Percentiles rank a stretch among this genome's conserved stretches.
phyloP scores from a whole-genome alignment of 2,329 filamentous ascomycete genomes.

The Beauveria sp. region DNA sequence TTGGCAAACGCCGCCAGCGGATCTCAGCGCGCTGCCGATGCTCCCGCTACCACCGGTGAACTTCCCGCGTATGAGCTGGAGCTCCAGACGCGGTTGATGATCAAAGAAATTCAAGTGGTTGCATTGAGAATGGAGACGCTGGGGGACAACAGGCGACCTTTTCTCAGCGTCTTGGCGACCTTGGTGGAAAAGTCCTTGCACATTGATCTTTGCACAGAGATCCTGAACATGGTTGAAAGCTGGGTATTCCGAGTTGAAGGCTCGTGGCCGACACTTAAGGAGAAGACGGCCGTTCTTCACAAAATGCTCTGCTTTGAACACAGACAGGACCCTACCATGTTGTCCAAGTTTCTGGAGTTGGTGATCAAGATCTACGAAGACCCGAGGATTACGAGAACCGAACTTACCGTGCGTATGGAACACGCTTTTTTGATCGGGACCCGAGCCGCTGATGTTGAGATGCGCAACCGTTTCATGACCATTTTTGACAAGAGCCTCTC shows the following conservation, averaged over 20 bases:
- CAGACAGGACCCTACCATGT: slow-evolving; percentile 70
- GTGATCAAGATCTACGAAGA: slow-evolving; percentile 98
- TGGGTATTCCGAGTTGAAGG: slow-evolving; percentile 97
- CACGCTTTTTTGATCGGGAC: slow-evolving; percentile 97
- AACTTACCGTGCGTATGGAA: slow-evolving; percentile 94
- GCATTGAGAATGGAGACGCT: slow-evolving; percentile 87
- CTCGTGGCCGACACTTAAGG: slow-evolving; percentile 93
- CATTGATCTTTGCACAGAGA: slow-evolving; percentile 79
- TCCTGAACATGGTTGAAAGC: slow-evolving; percentile 83
- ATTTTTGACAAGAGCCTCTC: slow-evolving; percentile 95
- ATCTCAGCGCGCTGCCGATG: slow-evolving; percentile 41
- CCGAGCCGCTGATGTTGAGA: slow-evolving; percentile 84
- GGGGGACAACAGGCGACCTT: slow-evolving; percentile 83
- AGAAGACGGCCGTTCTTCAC: slow-evolving; percentile 97
- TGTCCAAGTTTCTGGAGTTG: slow-evolving; percentile 89
- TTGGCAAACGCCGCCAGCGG: slow-evolving; percentile 43
- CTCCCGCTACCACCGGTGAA: slow-evolving; percentile 44
- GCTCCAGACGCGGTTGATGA: slow-evolving; percentile 82
- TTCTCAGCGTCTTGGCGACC: slow-evolving; percentile 89
- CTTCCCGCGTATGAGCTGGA: slow-evolving; percentile 73
- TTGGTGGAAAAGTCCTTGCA: slow-evolving; percentile 93
- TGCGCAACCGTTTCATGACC: slow-evolving; percentile 92
- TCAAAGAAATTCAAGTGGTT: slow-evolving; percentile 91
- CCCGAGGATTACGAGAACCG: slow-evolving; percentile 86
- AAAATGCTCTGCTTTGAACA: slow-evolving; percentile 98